Conservation (phyloP, 2,329 filamentous ascomycete species). For the Penicillium sp. region DNA sequence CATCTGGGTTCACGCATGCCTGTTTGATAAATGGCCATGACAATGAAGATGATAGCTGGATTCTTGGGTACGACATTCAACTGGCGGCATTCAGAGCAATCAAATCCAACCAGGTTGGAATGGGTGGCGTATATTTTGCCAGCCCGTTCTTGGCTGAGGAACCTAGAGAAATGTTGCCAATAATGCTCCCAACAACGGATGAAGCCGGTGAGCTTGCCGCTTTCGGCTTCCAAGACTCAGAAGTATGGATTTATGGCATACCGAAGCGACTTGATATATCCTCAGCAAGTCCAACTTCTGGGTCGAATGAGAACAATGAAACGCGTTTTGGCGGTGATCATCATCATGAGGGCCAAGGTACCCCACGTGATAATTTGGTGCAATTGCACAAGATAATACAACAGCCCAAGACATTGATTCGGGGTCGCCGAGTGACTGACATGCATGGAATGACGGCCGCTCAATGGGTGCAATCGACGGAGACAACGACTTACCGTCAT, state of each 20-base stretch:
- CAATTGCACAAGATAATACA: constrained; percentile 41
- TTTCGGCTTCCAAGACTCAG: constrained; percentile 71
- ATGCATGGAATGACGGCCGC: constrained; percentile 69
- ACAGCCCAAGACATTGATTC: constrained; percentile 69
- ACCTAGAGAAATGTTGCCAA: constrained; percentile 66
- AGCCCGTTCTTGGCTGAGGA: constrained; percentile 58
- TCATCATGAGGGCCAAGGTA: constrained; percentile 17
- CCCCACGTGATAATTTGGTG: constrained; percentile 27
- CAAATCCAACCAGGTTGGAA: constrained; percentile 72
- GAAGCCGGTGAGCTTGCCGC: constrained; percentile 72
- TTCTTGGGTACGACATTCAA: constrained; percentile 76
- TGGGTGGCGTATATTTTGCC: constrained; percentile 79
- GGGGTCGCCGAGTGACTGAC: constrained; percentile 67
- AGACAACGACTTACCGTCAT: constrained; percentile 42
- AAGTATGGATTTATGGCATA: constrained; percentile 79
- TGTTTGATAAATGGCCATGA: constrained; percentile 61
- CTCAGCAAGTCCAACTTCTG: constrained; percentile 34
- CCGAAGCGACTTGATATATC: constrained; percentile 71
- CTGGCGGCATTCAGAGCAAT: constrained; percentile 80
- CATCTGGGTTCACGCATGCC: constrained; percentile 76
- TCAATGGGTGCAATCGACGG: constrained; percentile 70
- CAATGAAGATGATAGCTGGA: constrained; percentile 70
- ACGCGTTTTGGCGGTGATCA: constrained; percentile 21
- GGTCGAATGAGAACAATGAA: constrained; percentile 11
- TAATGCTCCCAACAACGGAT: constrained; percentile 71